These are phyloP conservation scores for Penicillium psychrofluorescens DNA, from an alignment of 495 filamentous ascomycete species.

Conservation along the genomic window DNA sequence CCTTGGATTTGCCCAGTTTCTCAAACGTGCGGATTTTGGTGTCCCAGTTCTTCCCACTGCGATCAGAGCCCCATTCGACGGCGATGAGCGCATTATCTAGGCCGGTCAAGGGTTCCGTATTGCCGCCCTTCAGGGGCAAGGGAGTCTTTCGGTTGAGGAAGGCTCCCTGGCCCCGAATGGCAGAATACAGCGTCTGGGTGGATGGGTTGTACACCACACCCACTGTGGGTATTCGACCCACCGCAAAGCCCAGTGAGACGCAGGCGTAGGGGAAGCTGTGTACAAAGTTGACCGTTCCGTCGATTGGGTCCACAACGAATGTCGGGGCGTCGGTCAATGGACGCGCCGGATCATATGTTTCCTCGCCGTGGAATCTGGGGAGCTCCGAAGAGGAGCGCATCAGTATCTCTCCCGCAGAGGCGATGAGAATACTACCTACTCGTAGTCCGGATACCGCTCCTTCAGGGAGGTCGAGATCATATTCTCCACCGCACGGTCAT, in stretches of 20 bases:
- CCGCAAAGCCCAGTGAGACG: constrained; percentile 72
- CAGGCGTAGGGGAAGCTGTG: constrained; percentile 74
- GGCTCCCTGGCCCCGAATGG: constrained; percentile 60
- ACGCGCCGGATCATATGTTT: constrained; percentile 67
- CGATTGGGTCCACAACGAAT: constrained; percentile 85
- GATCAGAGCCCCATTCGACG: constrained; percentile 72
- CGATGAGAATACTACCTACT: constrained; percentile 19
- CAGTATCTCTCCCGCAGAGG: neutral
- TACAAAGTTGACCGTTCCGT: constrained; percentile 86
- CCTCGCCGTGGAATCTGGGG: constrained; percentile 67
- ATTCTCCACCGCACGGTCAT: constrained; percentile 74
- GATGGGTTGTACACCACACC: constrained; percentile 85
- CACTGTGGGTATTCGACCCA: constrained; percentile 55
- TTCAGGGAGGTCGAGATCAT: constrained; percentile 61
- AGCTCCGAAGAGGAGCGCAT: constrained; percentile 11
- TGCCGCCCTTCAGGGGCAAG: constrained; percentile 45
- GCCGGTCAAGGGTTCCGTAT: constrained; percentile 46
- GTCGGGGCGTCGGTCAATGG: constrained; percentile 63
- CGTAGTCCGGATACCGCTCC: constrained; percentile 57
- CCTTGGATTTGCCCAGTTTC: constrained; percentile 52
- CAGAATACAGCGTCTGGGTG: constrained; percentile 60
- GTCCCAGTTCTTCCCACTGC: constrained; percentile 67
- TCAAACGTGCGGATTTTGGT: constrained; percentile 65
- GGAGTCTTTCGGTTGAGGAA: constrained; percentile 47
- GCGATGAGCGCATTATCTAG: constrained; percentile 58